Base-by-base conservation (phyloP, 306 rosid species). In the Cyclanthera cordifolia region DNA sequence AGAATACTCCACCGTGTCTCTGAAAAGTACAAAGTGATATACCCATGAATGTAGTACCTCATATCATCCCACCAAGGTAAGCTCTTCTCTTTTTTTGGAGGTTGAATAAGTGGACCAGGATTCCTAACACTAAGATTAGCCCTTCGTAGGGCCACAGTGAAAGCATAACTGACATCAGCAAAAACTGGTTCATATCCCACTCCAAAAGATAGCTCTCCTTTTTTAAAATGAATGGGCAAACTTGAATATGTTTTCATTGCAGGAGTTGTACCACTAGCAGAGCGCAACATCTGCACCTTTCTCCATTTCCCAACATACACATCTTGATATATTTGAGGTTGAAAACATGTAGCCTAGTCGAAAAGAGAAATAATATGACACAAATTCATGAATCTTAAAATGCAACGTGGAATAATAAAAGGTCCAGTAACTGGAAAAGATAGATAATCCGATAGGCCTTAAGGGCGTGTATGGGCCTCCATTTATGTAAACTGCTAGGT, bases 41-140 rank as follows among this genome's bases (percentile, higher is more conserved):
- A 86, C 76, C 99, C 99, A 72, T 94, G 99, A 47, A 90, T 88
- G 81, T 90, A 94, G 83, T 88, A 82, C 85, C 99, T 90, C 80
- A 86, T 82, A 82, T 94, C 99, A 81, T 94, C 99, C 99, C 99
- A 94, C 99, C 99, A 94, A 30, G 99, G 99, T 79, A 94, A 86
- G 79, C 88, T 90, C 73, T 87, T 85, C 75, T 94, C 99, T 78
- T 88, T 94, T 79, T 94, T 94, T 9, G 86, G 90, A 9, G 88
- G 88, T 72, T 13, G 78, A 56, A 85, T 74, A 73, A 69, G 86
- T 72, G 91, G 84, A 46, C 83, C 17, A 52, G 73, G 83, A 73
- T 79, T 57, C 79, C 82, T 83, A 6, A 84, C 76, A 79, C 95
- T 85, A 56, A 94, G 85, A 86, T 94, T 88, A 74, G 99, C 99